Evolutionary conservation across 129 eudicot species (phyloP), one percentile per base, ranked within the genome.

Genomic region (Ambrosia trifida): DNA sequence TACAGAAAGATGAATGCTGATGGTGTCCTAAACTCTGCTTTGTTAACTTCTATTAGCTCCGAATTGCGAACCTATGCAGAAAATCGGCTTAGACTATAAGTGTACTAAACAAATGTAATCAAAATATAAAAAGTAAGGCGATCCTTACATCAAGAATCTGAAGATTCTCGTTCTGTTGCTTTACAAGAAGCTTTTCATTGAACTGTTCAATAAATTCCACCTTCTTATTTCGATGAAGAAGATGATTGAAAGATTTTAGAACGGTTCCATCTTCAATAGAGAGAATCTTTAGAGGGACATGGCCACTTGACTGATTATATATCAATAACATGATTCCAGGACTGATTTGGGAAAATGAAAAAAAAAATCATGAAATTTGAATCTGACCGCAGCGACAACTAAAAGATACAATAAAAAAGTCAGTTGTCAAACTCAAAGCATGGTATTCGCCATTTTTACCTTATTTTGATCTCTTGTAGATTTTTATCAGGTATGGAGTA

Each of bases 121-220:
- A 5, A 28, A 1, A 28, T 11, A 11, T 7, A 54, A 46, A 64
- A 4, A 19, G 20, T n/a, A 41, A 16, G 45, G 2, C 46, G 3
- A 56, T 73, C 14, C 91, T 77, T 74, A 91, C 97, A 78, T 91
- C 95, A 64, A 83, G 83, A 82, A 91, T 91, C 80, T 91, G 96
- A 18, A 91, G 92, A 71, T 91, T 91, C 82, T 88, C 95, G 20
- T 91, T 86, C 58, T 91, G 95, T 74, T 91, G 97, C 82, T 91
- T 91, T 70, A 91, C 97, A 28, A 91, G 97, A 79, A 91, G 95
- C 88, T 88, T 91, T 69, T 91, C 97, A 59, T 91, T 91, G 69
- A 87, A 91, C 68, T 87, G 95, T 71, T 91, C 97, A n/a, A 91
- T 91, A 68, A 91, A 91, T 72, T 91, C 97, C 71, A 91, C 95